Base-by-base conservation (phyloP, 352 stramenopile species). In the Thalassiosira livingstoniorum region DNA sequence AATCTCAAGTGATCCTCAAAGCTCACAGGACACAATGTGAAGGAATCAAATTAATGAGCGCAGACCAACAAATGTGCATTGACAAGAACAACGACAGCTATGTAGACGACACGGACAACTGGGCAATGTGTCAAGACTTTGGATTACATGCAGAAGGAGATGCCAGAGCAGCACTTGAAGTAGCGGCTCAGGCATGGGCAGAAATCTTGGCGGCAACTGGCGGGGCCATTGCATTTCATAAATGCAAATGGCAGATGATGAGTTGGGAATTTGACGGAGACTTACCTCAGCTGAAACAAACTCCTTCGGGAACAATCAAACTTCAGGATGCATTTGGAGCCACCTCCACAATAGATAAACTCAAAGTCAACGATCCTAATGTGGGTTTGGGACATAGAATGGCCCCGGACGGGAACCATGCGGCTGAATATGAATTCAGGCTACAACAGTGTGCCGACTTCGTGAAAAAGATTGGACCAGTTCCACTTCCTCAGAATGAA, bases 361-460 rank as follows among this genome's bases (percentile, higher is more conserved):
- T n/a, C 7, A 34, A 7, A 27, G n/a, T 13, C 21, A n/a, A 5
- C 5, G n/a, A 5, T 15, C 54, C 54, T 15, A 62, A 62, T 34
- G n/a, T 62, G 7, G 54, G 54, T 23, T n/a, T 62, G 29, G 54
- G 54, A 27, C 23, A 54, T 34, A n/a, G 61, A 68, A 47, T 10
- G 10, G 11, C 62, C 35, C 62, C 62, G 5, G 2, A 47, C 5
- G 62, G 62, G 5, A 11, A 2, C 4, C 62, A 70, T 25, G 21
- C 32, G 2, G 11, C 10, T 55, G 35, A 70, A 39, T 57, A 25
- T 4, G 21, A 57, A 23, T 27, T 57, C 7, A 5, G 62, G 1
- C 15, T 70, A 21, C 7, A 21, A 2, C 62, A 70, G n/a, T 10
- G 25, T 4, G 55, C 53, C n/a, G 43, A 31, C 5, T 55, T 27